Conservation (phyloP, 805 yeast species). For the Candida sakaeoensis region DNA sequence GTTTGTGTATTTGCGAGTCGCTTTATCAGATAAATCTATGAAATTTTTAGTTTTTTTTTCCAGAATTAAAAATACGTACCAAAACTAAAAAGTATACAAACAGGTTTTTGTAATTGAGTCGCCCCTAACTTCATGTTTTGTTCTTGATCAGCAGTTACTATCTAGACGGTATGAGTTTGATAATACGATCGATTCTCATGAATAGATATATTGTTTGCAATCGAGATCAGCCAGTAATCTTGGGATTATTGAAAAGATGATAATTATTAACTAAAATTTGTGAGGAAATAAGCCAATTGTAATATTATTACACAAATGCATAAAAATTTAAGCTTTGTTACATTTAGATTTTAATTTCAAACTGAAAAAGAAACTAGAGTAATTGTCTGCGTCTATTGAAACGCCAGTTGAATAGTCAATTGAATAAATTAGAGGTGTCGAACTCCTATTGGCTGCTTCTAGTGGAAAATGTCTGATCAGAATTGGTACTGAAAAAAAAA, state of each 20-base stretch:
- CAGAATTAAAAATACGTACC: neutral
- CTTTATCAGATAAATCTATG: slow-evolving; percentile 6
- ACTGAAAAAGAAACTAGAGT: neutral
- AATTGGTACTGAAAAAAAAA: no score
- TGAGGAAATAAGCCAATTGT: neutral
- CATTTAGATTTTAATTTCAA: neutral
- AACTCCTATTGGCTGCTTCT: neutral
- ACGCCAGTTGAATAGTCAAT: no score
- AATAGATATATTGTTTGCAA: no score
- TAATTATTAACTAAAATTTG: no score
- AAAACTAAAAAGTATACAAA: neutral
- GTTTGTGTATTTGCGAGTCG: slow-evolving; percentile 1
- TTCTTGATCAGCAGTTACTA: no score
- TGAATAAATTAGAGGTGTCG: no score
- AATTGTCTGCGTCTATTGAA: slow-evolving; percentile 5
- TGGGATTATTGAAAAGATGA: no score
- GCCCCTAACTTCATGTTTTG: neutral
- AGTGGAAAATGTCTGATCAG: neutral
- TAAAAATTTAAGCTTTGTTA: neutral
- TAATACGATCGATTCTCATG: no score
- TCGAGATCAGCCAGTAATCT: no score
- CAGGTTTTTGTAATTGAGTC: no score
- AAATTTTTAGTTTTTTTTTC: no score
- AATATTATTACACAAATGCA: neutral
- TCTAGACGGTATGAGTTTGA: no score